These are phyloP conservation scores for Trichophyton verrucosum DNA, from an alignment of 2,329 filamentous ascomycete species.

Conservation along the genomic window DNA sequence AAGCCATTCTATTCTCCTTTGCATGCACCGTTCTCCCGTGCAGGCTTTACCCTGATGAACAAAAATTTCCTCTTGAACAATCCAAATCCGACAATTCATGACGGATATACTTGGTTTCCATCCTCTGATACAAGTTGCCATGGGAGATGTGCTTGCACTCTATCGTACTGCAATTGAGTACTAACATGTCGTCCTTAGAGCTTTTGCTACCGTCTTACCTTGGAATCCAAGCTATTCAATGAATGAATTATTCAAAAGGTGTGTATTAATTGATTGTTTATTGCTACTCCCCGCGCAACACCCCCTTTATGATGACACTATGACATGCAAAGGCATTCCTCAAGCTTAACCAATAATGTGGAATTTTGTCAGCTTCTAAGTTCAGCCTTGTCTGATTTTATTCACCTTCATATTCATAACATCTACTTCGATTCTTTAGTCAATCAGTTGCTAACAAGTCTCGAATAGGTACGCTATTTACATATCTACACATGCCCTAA, in stretches of 20 bases:
- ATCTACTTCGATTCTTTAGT: constrained; percentile 7
- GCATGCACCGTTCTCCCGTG: not conserved
- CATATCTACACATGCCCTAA: constrained; percentile 5
- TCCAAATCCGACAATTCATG: constrained; percentile 47
- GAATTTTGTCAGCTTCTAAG: constrained; percentile 49
- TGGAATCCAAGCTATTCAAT: not conserved
- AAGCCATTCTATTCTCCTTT: not conserved
- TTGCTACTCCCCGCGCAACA: constrained; percentile 5
- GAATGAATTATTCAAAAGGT: not conserved
- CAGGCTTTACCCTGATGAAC: constrained; percentile 26
- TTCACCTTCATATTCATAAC: constrained; percentile 11
- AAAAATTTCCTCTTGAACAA: constrained; percentile 35
- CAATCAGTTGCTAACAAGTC: constrained; percentile 19
- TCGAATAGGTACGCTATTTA: not conserved
- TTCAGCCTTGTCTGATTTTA: constrained; percentile 56
- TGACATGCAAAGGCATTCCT: constrained; percentile 58
- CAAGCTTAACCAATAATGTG: constrained; percentile 52
- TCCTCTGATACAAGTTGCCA: not conserved
- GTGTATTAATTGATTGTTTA: not conserved
- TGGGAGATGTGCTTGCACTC: not conserved
- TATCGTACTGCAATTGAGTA: constrained; percentile 3
- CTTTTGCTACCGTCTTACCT: not conserved
- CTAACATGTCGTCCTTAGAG: not conserved
- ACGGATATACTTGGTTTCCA: constrained; percentile 29
- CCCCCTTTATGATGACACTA: constrained; percentile 45